Evolutionary conservation across 1,284 basidiomycete species (phyloP).

Genomic region (Rhodofomes roseus): DNA sequence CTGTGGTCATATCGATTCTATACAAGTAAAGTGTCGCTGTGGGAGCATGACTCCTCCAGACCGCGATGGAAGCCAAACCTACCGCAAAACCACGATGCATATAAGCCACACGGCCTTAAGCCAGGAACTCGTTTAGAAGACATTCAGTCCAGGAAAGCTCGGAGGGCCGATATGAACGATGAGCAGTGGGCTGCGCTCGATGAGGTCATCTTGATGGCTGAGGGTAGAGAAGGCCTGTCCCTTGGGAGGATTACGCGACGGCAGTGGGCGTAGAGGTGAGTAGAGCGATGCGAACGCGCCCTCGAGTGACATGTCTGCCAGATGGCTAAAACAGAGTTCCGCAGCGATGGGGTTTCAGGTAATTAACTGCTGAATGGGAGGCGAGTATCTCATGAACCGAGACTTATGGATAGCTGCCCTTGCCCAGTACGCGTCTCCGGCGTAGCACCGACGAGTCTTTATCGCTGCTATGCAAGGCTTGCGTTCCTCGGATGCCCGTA

Average conservation of each 20-base stretch:
- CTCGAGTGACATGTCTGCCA: not conserved
- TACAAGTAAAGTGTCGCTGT: too few relatives aligned
- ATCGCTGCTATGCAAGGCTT: too few relatives aligned
- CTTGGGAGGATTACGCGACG: conserved; percentile 33
- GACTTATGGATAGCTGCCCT: not conserved
- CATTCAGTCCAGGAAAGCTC: not conserved
- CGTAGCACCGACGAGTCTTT: too few relatives aligned
- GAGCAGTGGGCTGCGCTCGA: conserved; percentile 37
- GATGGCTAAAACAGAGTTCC: not conserved
- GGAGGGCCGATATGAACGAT: conserved; percentile 21
- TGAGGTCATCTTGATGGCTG: conserved; percentile 49
- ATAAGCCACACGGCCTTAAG: conserved; percentile 5
- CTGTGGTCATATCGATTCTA: conserved; percentile 10
- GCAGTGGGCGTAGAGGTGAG: conserved; percentile 3
- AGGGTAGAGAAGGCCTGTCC: conserved; percentile 39
- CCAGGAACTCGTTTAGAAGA: not conserved
- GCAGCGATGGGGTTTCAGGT: not conserved
- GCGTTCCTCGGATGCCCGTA: too few relatives aligned
- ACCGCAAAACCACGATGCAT: conserved; percentile 10
- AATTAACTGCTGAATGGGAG: not conserved
- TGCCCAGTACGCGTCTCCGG: not conserved
- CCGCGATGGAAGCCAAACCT: conserved; percentile 46
- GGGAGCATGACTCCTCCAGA: not conserved
- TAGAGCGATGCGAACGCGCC: not conserved
- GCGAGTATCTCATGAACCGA: not conserved